Evolutionary conservation across 768 basidiomycete genomes (phyloP).

Genomic region (Gyrodon lividus): DNA sequence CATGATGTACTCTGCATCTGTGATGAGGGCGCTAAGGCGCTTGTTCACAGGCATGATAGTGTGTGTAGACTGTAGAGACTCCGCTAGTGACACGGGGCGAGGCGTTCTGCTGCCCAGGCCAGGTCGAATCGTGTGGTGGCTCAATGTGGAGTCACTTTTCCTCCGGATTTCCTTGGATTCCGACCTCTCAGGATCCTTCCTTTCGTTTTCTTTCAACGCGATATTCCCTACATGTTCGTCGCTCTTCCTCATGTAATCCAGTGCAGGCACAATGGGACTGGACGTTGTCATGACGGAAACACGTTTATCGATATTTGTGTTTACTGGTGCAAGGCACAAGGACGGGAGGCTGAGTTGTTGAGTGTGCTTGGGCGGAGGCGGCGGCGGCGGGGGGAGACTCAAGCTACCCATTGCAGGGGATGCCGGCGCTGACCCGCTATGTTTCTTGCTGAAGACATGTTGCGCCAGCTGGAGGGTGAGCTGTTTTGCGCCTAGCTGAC

Average conservation of each 20-base stretch:
- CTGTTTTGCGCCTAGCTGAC: constrained; percentile 32
- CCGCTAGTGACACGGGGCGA: constrained; percentile 76
- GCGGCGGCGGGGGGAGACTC: constrained; percentile 34
- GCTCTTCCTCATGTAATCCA: constrained; percentile 49
- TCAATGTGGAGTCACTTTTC: constrained; percentile 82
- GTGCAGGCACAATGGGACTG: constrained; percentile 58
- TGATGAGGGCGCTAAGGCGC: constrained; percentile 65
- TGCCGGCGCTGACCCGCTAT: constrained; percentile 24
- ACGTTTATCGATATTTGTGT: constrained; percentile 37
- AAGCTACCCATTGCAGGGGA: constrained; percentile 33
- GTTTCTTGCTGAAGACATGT: constrained; percentile 45
- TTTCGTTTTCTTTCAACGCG: constrained; percentile 23
- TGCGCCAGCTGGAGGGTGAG: constrained; percentile 45
- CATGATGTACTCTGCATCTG: constrained; percentile 66
- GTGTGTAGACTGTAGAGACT: constrained; percentile 70
- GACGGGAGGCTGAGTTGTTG: constrained; percentile 16
- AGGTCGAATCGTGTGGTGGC: constrained; percentile 69
- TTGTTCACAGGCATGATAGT: constrained; percentile 68
- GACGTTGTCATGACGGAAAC: constrained; percentile 51
- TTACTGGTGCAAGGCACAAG: constrained; percentile 23
- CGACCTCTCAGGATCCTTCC: constrained; percentile 32
- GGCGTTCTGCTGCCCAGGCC: constrained; percentile 50
- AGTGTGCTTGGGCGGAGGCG: constrained; percentile 40
- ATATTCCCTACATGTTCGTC: constrained; percentile 33
- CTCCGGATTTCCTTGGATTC: constrained; percentile 71